Percentiles rank a stretch among this genome's conserved stretches.
Conservation (phyloP, 2,329 filamentous ascomycete genomes). For the Samsoniella hepiali region DNA sequence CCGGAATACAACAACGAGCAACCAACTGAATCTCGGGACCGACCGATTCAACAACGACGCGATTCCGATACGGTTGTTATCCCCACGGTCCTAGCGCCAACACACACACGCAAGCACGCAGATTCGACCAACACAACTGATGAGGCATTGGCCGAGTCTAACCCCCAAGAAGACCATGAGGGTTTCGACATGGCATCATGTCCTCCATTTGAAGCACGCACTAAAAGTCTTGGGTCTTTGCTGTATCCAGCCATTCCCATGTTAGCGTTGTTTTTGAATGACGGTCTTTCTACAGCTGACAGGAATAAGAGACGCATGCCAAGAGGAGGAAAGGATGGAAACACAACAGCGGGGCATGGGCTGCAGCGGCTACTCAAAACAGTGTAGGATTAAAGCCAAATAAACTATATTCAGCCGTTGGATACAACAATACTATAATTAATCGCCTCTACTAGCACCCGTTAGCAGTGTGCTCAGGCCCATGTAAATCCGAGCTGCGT, state of each 20-base stretch:
- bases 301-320: background rate
- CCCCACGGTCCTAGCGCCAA: background rate
- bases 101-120: too few relatives aligned
- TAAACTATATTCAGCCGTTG: conserved; percentile 4
- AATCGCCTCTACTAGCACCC: background rate
- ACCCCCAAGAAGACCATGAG: background rate
- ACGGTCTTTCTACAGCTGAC: background rate
- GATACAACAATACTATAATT: background rate
- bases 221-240: background rate
- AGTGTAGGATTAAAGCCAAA: conserved; percentile 1
- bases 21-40: background rate
- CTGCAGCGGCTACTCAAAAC: background rate
- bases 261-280: background rate
- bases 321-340: background rate
- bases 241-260: background rate
- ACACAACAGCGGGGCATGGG: background rate
- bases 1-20: background rate
- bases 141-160: background rate
- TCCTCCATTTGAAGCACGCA: background rate
- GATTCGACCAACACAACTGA: background rate
- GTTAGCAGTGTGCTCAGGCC: background rate
- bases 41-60: background rate
- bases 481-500: background rate
- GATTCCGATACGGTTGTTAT: too few relatives aligned
- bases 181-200: background rate